Base-by-base conservation (phyloP, 208 protist species). In the Wallacemonas sp. region DNA sequence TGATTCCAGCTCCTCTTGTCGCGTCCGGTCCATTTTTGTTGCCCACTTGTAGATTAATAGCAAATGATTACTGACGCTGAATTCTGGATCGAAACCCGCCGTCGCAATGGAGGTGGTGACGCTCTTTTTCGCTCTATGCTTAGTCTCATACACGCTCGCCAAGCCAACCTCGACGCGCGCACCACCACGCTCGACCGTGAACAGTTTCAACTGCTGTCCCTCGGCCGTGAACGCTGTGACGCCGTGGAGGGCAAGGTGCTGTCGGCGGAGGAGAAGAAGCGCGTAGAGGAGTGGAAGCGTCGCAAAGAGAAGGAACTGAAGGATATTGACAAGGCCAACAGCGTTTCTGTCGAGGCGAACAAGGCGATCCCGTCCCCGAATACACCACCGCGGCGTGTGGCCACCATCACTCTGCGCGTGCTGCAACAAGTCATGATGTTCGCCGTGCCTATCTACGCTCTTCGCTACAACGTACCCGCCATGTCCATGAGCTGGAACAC, bases 401-500 rank as follows among this genome's bases (percentile, higher is more conserved):
- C 75, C 0, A 45, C 75, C 3, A 68, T 76, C 42, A 77, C 85
- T 1, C 24, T 93, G 34, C 80, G 87, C 22, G 84, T 96, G 14
- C 69, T 96, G 27, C 86, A 94, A 72, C 90, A 93, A 33, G 75
- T 92, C 5, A 88, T 96, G 84, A 80, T 96, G 77, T 96, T 83
- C 42, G 83, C 85, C 36, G 78, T 93, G 14, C 87, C 90, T 17
- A 77, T 96, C 14, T 93, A 93, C 65, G 49, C 76, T 0, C 69
- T 93, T 53, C 86, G 79, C 41, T 96, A 96, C 73, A 89, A 86
- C 56, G 70, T 96, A 12, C 85, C 86, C n/a, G 90, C 83, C 47
- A 96, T 96, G 87, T 96, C 90, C 2, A 91, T 96, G 84, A 80
- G 85, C 39, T 88, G 72, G 72, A 86, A 82, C 72, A 92, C 82